Percentiles rank a stretch among this genome's conserved stretches.
Evolutionary conservation across 176 grass and related monocot genomes (phyloP).

Genomic region (Olyra latifolia): DNA sequence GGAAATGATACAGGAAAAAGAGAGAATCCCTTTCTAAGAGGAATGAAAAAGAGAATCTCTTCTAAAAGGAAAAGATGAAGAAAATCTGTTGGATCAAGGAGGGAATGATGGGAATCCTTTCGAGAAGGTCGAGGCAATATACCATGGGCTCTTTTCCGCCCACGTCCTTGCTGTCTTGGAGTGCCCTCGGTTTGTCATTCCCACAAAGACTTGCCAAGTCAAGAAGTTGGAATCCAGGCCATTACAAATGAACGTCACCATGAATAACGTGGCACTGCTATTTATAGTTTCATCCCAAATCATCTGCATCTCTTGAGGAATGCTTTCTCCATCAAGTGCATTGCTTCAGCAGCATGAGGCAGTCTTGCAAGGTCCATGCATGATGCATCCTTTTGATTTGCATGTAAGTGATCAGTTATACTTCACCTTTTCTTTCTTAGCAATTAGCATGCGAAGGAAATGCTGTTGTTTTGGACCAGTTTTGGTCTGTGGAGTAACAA

Average conservation of each 20-base stretch:
- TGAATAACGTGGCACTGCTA: slow-evolving; percentile 7
- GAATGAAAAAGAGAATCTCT: no score
- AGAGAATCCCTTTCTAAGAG: no score
- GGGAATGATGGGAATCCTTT: no score
- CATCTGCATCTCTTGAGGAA: not conserved
- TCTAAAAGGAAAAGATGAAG: not conserved
- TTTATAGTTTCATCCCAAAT: slow-evolving; percentile 24
- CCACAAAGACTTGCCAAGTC: not conserved
- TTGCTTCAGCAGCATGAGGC: not conserved
- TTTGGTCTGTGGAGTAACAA: not conserved
- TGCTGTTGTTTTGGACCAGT: not conserved
- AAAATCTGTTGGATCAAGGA: no score
- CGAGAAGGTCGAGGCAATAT: no score
- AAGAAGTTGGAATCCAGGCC: not conserved
- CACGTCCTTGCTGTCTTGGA: not conserved
- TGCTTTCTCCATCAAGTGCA: not conserved
- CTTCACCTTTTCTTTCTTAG: not conserved
- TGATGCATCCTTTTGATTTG: not conserved
- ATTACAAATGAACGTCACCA: not conserved
- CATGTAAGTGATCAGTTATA: not conserved
- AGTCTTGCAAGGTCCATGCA: not conserved
- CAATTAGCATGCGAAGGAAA: not conserved
- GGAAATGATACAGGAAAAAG: no score
- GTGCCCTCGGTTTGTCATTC: not conserved
- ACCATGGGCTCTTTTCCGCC: slow-evolving; percentile 17